Percentiles rank a stretch among this genome's conserved stretches.
Evolutionary conservation across 1,284 basidiomycete genomes (phyloP).

Genomic region (Melampsora larici-populina): DNA sequence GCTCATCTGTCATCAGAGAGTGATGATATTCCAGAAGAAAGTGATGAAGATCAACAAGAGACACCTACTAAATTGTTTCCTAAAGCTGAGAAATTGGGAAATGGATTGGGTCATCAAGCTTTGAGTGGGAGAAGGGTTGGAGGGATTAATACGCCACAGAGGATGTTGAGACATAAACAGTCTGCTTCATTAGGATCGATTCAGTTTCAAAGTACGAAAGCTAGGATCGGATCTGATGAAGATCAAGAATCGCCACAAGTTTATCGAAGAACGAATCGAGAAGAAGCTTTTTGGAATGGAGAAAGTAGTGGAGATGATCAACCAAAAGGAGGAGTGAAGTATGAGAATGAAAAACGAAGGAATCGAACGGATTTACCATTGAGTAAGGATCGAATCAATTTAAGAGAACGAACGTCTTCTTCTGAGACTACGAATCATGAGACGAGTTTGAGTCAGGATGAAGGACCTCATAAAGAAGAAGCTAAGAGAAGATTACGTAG

Average conservation of each 20-base stretch:
- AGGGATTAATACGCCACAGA: slow-evolving; percentile 26
- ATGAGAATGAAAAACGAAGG: not conserved
- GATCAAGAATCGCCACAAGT: not conserved
- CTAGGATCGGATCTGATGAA: not conserved
- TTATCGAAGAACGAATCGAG: too few species aligned
- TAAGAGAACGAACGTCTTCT: not conserved
- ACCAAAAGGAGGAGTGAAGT: not conserved
- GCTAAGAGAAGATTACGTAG: too few species aligned
- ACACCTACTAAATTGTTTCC: slow-evolving; percentile 14
- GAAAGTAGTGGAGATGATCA: too few species aligned
- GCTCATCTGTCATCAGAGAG: not conserved
- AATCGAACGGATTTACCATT: not conserved
- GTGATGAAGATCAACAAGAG: slow-evolving; percentile 14
- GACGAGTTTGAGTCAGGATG: too few species aligned
- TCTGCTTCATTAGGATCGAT: slow-evolving; percentile 37
- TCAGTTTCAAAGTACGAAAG: slow-evolving; percentile 1
- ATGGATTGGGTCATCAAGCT: not conserved
- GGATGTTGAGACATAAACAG: slow-evolving; percentile 35
- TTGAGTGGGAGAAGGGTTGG: not conserved
- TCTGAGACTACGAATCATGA: not conserved
- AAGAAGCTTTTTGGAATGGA: too few species aligned
- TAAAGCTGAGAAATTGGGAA: not conserved
- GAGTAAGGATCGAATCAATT: not conserved
- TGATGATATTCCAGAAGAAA: slow-evolving; percentile 9
- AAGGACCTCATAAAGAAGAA: too few species aligned